phyloP scores from a whole-genome alignment of 2,329 filamentous ascomycete species.

The Aotearoamyces nothofagi region DNA sequence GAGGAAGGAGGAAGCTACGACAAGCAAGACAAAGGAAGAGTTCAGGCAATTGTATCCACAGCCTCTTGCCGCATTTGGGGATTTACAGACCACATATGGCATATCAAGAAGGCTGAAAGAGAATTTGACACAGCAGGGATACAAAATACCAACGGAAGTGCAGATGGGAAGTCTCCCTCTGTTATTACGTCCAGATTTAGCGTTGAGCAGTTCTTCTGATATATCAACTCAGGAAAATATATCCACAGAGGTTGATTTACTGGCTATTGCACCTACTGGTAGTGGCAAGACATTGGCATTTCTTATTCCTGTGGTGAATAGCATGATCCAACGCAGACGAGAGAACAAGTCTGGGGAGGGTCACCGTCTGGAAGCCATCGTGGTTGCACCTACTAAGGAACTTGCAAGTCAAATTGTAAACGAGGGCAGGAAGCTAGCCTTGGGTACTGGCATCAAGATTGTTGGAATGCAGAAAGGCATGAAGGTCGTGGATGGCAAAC shows the following conservation, averaged over 20 bases:
- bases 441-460: constrained; percentile 64
- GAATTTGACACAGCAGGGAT: constrained; percentile 75
- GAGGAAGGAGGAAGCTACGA: constrained; percentile 25
- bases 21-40: constrained; percentile 31
- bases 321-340: constrained; percentile 43
- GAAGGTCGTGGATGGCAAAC: constrained; percentile 36
- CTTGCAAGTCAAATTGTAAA: constrained; percentile 67
- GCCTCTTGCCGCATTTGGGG: constrained; percentile 62
- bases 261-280: constrained; percentile 85
- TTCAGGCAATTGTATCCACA: constrained; percentile 56
- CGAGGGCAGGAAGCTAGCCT: constrained; percentile 70
- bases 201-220: constrained; percentile 25
- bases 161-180: constrained; percentile 78
- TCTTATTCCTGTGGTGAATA: constrained; percentile 72
- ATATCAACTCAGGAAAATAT: constrained; percentile 17
- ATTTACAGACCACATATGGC: constrained; percentile 56
- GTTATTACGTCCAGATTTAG: constrained; percentile 43
- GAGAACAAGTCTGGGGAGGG: constrained; percentile 21
- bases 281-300: constrained; percentile 96
- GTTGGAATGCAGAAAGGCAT: constrained; percentile 78
- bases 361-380: constrained; percentile 47
- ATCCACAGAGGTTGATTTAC: constrained; percentile 44
- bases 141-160: constrained; percentile 80
- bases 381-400: constrained; percentile 67
- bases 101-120: constrained; percentile 58